A percentile compares a stretch with the other conserved stretches of the same genome.
These are phyloP conservation scores for Graphilbum ipis-grandicollis DNA, from an alignment of 2,329 filamentous ascomycete species.

Conservation along the genomic window DNA sequence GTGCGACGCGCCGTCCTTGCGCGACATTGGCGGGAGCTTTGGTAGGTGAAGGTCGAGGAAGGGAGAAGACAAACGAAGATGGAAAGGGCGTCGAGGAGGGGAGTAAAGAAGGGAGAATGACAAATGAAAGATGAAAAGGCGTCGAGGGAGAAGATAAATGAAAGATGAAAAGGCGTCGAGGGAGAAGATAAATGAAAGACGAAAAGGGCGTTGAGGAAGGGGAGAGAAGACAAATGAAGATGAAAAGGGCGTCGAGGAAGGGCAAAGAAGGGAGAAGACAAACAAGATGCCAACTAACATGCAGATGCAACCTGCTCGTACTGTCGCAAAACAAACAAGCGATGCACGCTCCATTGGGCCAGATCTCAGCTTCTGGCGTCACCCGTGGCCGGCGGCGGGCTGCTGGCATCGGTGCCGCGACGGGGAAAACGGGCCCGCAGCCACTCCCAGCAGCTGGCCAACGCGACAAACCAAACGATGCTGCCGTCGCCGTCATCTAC, in stretches of 20 bases:
- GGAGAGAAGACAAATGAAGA: not conserved
- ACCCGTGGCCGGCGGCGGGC: not conserved
- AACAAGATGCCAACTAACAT: not conserved
- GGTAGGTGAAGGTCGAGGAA: not conserved
- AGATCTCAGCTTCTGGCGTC: slow-evolving; percentile 8
- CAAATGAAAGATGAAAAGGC: no score
- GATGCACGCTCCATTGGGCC: slow-evolving; percentile 11
- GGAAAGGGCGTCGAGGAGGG: no score
- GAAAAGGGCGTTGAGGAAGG: not conserved
- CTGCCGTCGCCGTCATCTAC: no score
- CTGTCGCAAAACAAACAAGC: slow-evolving; percentile 11
- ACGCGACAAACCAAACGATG: no score
- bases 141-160: no score
- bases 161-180: not conserved
- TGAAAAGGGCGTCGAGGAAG: not conserved
- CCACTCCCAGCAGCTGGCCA: no score
- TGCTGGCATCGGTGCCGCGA: not conserved
- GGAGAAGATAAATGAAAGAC: not conserved
- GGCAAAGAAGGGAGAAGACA: not conserved
- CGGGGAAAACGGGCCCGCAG: no score
- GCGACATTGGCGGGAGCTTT: not conserved
- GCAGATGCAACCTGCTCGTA: slow-evolving; percentile 8
- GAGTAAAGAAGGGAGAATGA: not conserved
- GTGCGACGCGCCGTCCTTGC: slow-evolving; percentile 9
- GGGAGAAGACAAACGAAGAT: not conserved